These are phyloP conservation scores for Tympanopsis confertula DNA, from an alignment of 2,329 filamentous ascomycete genomes.

Conservation along the genomic window DNA sequence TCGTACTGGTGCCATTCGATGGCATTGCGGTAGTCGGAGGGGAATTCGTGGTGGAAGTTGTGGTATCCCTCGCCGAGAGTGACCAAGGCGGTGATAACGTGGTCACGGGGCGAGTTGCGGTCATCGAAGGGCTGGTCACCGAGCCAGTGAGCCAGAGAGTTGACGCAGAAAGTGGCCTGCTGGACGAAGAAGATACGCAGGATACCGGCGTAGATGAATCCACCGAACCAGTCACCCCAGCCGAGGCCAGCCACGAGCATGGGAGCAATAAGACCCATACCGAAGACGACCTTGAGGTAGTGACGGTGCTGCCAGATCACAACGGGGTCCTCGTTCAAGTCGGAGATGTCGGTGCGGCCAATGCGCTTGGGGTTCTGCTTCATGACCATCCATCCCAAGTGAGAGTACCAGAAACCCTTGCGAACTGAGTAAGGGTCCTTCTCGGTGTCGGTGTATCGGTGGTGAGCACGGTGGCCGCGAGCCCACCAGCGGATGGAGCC, in stretches of 20 bases:
- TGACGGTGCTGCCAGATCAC: constrained; percentile 82
- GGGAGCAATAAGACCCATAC: constrained; percentile 69
- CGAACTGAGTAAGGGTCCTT: constrained; percentile 86
- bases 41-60: constrained; percentile 94
- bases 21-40: constrained; percentile 83
- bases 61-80: constrained; percentile 85
- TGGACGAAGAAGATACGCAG: constrained; percentile 82
- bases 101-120: constrained; percentile 80
- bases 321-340: constrained; percentile 74
- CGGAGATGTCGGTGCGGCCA: constrained; percentile 77
- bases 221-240: constrained; percentile 73
- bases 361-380: constrained; percentile 87
- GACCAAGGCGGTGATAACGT: constrained; percentile 73
- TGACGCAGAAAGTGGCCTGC: constrained; percentile 88
- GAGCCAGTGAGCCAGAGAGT: constrained; percentile 82
- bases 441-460: constrained; percentile 84
- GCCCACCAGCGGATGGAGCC: constrained; percentile 86
- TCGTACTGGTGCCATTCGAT: constrained; percentile 88
- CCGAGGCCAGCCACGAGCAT: constrained; percentile 63
- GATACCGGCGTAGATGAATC: constrained; percentile 76
- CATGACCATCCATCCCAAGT: constrained; percentile 85
- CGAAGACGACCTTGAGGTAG: constrained; percentile 69
- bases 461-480: constrained; percentile 74
- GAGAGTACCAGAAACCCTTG: constrained; percentile 75
- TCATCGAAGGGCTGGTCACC: constrained; percentile 88